Evolutionary conservation across 805 yeast genomes (phyloP).

Genomic region (Maudiozyma saulgeensis): DNA sequence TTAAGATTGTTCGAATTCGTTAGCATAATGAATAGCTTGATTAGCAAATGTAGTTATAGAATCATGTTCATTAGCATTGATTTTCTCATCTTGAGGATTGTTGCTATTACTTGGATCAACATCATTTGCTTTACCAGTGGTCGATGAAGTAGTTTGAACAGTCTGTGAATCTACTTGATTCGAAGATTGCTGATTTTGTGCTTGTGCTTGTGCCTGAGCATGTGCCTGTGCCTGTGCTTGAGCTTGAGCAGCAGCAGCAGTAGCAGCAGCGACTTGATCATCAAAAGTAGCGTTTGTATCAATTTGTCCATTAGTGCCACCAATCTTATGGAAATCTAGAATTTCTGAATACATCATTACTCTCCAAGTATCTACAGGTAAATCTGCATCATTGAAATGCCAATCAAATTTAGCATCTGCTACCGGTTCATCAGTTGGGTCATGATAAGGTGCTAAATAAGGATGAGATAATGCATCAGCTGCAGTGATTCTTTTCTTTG

Average conservation of each 20-base stretch:
- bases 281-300: conserved; percentile 29
- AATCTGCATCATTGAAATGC: conserved; percentile 96
- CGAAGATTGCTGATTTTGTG: neutral
- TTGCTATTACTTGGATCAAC: neutral
- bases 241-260: conserved; percentile 30
- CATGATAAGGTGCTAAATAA: conserved; percentile 90
- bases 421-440: conserved; percentile 93
- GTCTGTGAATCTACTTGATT: neutral
- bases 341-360: conserved; percentile 98
- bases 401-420: conserved; percentile 92
- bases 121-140: conserved; percentile 2
- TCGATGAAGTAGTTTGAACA: neutral
- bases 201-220: conserved; percentile 6
- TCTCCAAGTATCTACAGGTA: conserved; percentile 97
- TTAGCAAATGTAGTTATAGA: conserved; percentile 23
- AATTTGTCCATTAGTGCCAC: conserved; percentile 34
- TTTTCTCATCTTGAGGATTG: neutral
- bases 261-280: conserved; percentile 31
- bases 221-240: conserved; percentile 26
- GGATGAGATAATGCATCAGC: conserved; percentile 84
- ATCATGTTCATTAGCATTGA: conserved; percentile 9
- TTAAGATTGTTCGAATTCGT: conserved; percentile 22
- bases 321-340: conserved; percentile 88
- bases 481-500: conserved; percentile 88
- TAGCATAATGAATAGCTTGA: conserved; percentile 28